phyloP scores from a whole-genome alignment of 2,329 filamentous ascomycete genomes.

The Fusarium sp. region DNA sequence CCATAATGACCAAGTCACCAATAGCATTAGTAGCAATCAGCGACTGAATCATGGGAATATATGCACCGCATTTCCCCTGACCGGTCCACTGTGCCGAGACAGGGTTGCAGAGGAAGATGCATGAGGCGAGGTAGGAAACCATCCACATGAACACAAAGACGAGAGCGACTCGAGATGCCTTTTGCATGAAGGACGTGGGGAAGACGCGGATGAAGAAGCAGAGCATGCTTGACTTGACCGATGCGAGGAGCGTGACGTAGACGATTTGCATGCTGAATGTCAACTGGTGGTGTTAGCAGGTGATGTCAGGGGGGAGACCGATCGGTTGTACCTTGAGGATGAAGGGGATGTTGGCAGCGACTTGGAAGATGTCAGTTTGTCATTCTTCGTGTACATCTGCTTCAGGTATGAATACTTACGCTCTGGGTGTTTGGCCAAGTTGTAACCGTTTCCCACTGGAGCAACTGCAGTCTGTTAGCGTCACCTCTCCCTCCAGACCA shows the following conservation, averaged over 20 bases:
- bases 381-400: no score
- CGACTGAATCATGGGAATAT: slow-evolving; percentile 51
- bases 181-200: slow-evolving; percentile 41
- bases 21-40: slow-evolving; percentile 53
- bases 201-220: slow-evolving; percentile 46
- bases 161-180: slow-evolving; percentile 47
- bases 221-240: slow-evolving; percentile 44
- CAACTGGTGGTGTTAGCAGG: slow-evolving; percentile 19
- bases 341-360: slow-evolving; percentile 39
- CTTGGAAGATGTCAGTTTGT: slow-evolving; percentile 4
- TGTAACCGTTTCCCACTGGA: slow-evolving; percentile 42
- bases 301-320: neutral
- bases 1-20: slow-evolving; percentile 53
- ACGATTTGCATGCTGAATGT: slow-evolving; percentile 44
- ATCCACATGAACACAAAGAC: slow-evolving; percentile 54
- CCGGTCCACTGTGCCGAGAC: slow-evolving; percentile 58
- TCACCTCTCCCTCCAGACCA: neutral
- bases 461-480: slow-evolving; percentile 25
- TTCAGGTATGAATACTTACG: slow-evolving; percentile 7
- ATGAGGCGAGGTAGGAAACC: slow-evolving; percentile 54
- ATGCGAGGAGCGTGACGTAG: slow-evolving; percentile 41
- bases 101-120: slow-evolving; percentile 60
- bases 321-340: slow-evolving; percentile 38
- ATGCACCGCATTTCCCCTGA: slow-evolving; percentile 46
- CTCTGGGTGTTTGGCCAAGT: slow-evolving; percentile 22